Base-by-base conservation (phyloP, 129 eudicot genomes). In the Flaveria brownii region DNA sequence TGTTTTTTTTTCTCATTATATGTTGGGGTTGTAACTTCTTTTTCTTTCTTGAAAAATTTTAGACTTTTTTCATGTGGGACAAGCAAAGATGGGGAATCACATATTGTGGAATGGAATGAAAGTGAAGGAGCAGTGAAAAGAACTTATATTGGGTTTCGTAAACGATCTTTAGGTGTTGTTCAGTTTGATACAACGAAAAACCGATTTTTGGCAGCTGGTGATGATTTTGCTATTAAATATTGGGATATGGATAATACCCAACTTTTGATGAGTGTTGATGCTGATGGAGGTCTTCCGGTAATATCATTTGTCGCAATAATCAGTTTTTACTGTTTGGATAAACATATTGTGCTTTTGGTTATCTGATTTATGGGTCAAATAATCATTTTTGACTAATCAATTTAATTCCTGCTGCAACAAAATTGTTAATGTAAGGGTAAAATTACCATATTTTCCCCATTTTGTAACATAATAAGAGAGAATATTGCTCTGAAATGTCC, bases 61-160 rank as follows among this genome's bases (percentile, higher is more conserved):
- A 92, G 97, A 80, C 89, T 92, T 46, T 92, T 92, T 79, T 89
- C 97, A 43, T 92, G 97, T 71, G 97, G 96, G 55, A 92, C 93
- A n/a, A 89, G 93, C 78, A 87, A 92, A 83, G 97, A 89, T 17
- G 97, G 93, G 70, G 93, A 92, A 50, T 87, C 97, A 0, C 90
- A 86, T 80, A 89, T 92, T 39, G 93, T 92, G 57, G 97, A 92
- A 66, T 92, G 97, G 97, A 87, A 92, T 72, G 97, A 92, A 84
- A 87, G 93, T 41, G 97, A 89, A 92, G 96, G 97, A 68, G 93
- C 91, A 12, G 93, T 92, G 60, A 92, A 92, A 79, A 81, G 93
- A 65, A 86, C 96, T 2, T 92, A 92, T 80, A 84, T 80, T 36
- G 97, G 97, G 15, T 86, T 92, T 62, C 84, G 90, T 5, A 92